Base-by-base conservation (phyloP, 805 yeast genomes). In the Zygotorulaspora chibaensis region DNA sequence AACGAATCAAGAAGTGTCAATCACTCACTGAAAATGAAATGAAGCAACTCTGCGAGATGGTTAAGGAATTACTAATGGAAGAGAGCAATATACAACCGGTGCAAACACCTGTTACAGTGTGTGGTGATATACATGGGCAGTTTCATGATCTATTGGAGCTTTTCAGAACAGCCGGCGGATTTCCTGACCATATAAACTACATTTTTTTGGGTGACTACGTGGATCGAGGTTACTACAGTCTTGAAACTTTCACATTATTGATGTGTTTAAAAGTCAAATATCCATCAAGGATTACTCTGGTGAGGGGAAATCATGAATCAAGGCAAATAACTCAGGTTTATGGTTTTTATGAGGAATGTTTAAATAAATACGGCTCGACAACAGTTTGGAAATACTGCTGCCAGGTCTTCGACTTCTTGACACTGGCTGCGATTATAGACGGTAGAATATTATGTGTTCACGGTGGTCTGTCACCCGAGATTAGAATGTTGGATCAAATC, bases 71-170 rank as follows among this genome's bases (percentile, higher is more conserved):
- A 30, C 68, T 91, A 49, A 93, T 93, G 97, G 98, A 91, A 64
- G 97, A 89, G 60, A 84, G 93, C 35, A 90, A 90, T 64, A 88
- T 90, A 51, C 96, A 89, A 62, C 96, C 96, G 0, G 96, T 89
- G 2, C 84, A 82, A 59, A 79, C 88, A 25, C 97, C 97, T 1
- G 97, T 89, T 6, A 88, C 96, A 0, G 96, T 89, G 1, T 89
- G 96, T 71, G 97, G 95, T 62, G 99, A 91, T 68, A 93, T 91
- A 58, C 99, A 91, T 67, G 99, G 99, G 3, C 99, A 91, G 66
- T 91, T 91, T 66, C 98, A 91, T 64, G 99, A 91, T 66, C 74
- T 91, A 50, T 70, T 91, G 51, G 97, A 93, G 65, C 73, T 91
- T 20, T 93, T 93, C 67, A 74, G 95, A 55, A 84, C 90, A 10